These are phyloP conservation scores for Kodamaea leandrae DNA, from an alignment of 805 yeast genomes.

Conservation along the genomic window DNA sequence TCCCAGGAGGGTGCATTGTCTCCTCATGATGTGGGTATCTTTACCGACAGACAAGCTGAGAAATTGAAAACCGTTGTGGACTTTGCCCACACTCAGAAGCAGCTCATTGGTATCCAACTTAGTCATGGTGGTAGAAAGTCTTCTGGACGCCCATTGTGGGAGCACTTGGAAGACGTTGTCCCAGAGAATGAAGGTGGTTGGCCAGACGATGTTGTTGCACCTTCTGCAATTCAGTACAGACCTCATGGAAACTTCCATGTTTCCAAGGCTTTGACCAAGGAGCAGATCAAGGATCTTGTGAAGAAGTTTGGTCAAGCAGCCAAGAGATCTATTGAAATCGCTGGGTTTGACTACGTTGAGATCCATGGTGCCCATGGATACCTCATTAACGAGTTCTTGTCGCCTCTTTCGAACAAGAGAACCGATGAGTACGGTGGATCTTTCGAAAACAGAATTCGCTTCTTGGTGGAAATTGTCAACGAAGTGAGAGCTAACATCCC, in stretches of 20 bases:
- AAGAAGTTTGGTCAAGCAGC: constrained; percentile 47
- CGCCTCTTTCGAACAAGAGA: constrained; percentile 31
- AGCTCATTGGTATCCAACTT: constrained; percentile 50
- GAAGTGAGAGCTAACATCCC: constrained; percentile 42
- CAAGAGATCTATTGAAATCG: constrained; percentile 26
- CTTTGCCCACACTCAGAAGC: constrained; percentile 45
- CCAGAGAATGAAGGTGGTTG: constrained; percentile 39
- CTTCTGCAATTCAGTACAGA: constrained; percentile 39
- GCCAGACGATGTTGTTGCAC: constrained; percentile 44
- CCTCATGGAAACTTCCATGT: constrained; percentile 22
- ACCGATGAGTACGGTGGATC: constrained; percentile 35
- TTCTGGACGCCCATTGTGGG: constrained; percentile 28
- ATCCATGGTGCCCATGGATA: constrained; percentile 43
- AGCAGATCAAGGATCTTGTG: constrained; percentile 41
- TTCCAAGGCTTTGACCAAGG: constrained; percentile 32
- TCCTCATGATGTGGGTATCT: constrained; percentile 47
- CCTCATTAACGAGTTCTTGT: constrained; percentile 36
- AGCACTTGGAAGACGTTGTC: constrained; percentile 28
- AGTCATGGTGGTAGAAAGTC: constrained; percentile 56
- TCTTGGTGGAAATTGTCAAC: constrained; percentile 30
- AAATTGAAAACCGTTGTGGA: constrained; percentile 41
- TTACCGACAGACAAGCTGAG: constrained; percentile 48
- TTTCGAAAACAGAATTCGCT: constrained; percentile 37
- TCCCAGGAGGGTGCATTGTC: constrained; percentile 43
- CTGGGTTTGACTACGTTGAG: constrained; percentile 42